A percentile compares a stretch with the other conserved stretches of the same genome.
phyloP scores from a whole-genome alignment of 2,329 filamentous ascomycete species.

The Verticillium alfalfae region DNA sequence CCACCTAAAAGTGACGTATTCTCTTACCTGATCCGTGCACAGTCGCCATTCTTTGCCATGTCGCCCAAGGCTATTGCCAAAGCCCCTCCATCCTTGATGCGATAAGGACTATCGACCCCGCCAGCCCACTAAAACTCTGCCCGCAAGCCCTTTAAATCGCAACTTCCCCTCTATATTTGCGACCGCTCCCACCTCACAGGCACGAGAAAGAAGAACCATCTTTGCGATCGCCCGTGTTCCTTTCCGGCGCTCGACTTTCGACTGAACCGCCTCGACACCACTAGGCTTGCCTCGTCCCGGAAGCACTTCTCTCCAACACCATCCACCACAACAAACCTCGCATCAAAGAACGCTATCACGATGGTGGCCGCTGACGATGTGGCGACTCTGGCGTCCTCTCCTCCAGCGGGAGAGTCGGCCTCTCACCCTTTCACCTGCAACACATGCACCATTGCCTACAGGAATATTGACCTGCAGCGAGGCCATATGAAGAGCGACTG shows the following conservation, averaged over 20 bases:
- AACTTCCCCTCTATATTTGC: conserved; percentile 10
- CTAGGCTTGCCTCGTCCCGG: no score
- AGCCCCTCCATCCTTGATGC: neutral
- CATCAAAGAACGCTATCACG: conserved; percentile 7
- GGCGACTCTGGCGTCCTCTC: conserved; percentile 10
- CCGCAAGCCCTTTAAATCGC: conserved; percentile 12
- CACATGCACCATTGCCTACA: conserved; percentile 94
- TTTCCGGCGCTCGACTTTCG: neutral
- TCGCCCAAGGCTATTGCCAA: neutral
- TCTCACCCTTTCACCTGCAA: conserved; percentile 96
- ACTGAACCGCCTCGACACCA: neutral
- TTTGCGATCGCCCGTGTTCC: neutral
- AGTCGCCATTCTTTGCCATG: neutral
- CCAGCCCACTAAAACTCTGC: conserved; percentile 14
- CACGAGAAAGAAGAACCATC: neutral
- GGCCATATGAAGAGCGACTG: conserved; percentile 98
- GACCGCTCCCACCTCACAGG: neutral
- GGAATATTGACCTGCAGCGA: conserved; percentile 87
- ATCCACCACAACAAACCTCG: neutral
- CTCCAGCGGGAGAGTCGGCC: conserved; percentile 28
- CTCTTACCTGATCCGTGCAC: neutral
- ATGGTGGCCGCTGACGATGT: conserved; percentile 43
- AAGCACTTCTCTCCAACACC: neutral
- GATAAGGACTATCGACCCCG: conserved; percentile 6
- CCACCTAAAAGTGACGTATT: neutral